Evolutionary conservation across 306 rosid species (phyloP), one percentile per base, ranked within the genome.

Genomic region (Lathyrus sativus): DNA sequence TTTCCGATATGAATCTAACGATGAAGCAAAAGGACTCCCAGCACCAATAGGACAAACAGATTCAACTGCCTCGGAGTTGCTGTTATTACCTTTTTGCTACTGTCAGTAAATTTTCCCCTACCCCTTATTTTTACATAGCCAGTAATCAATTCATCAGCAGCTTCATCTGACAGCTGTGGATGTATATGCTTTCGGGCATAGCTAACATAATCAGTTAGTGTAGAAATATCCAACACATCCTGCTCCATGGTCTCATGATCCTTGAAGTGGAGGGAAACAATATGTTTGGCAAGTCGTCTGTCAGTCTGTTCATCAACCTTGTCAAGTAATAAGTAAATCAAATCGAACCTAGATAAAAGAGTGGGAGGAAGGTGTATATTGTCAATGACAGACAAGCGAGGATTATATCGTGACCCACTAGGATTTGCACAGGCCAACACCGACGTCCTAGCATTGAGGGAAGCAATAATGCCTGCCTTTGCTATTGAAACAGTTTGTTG

Each of bases 371-470:
- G 99, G 79, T 90, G 96, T 74, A 93, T 93, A 77, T 93, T 93
- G 80, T 93, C 97, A 60, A 90, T 88, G 80, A 93, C 99, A 66
- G 97, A 88, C 73, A 93, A 71, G 44, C 92, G 92, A 69, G 99
- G 95, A 75, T 93, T 93, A 73, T 90, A 93, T 37, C 96, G 88
- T 29, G 97, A 93, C 10, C 96, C 99, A 74, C 96, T 90, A 58
- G 99, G 97, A 75, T 93, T 93, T 65, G 97, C 99, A 81, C 97
- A 88, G 79, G 99, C 97, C 85, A 93, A 78, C 72, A 93, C 99
- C 1, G 97, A 93, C 46, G 99, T 85, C 89, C 99, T 88, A 59
- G 96, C 97, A 82, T 90, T 93, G 65, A 93, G 97, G 57, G 99
- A 84, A 66, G 99, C 99, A 81, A 93, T 88, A 57, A 90, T 88